Percentiles rank a stretch among this genome's conserved stretches.
Evolutionary conservation across 495 filamentous ascomycete genomes (phyloP).

Genomic region (Opeltia flavorubescens): DNA sequence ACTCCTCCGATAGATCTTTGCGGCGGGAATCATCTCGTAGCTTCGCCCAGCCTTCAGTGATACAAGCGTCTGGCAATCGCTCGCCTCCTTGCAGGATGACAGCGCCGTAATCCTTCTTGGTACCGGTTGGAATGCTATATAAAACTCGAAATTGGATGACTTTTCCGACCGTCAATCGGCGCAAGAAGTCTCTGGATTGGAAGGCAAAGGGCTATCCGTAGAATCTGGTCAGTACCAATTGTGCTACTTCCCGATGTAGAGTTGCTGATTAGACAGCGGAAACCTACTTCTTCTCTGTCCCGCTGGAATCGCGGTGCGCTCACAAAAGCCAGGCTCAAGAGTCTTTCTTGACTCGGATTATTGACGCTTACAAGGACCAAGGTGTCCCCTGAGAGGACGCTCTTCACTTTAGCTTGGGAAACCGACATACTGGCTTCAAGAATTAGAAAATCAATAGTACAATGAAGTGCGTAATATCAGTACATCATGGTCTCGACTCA

Average conservation of each 20-base stretch:
- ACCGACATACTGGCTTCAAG: slow-evolving; percentile 10
- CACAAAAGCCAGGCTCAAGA: slow-evolving; percentile 80
- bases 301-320: slow-evolving; percentile 71
- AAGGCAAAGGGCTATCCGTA: slow-evolving; percentile 57
- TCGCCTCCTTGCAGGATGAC: slow-evolving; percentile 59
- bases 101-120: slow-evolving; percentile 74
- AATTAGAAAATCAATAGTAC: too few species aligned
- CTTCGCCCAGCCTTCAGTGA: slow-evolving; percentile 80
- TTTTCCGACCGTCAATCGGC: slow-evolving; percentile 73
- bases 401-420: slow-evolving; percentile 74
- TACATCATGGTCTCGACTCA: too few species aligned
- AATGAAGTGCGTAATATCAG: neutral
- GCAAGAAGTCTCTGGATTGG: slow-evolving; percentile 82
- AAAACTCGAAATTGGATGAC: slow-evolving; percentile 68
- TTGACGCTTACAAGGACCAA: slow-evolving; percentile 64
- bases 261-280: too few species aligned
- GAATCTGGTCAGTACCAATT: neutral
- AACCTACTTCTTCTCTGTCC: slow-evolving; percentile 73
- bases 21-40: slow-evolving; percentile 83
- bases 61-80: slow-evolving; percentile 60
- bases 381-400: slow-evolving; percentile 83
- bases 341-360: slow-evolving; percentile 63
- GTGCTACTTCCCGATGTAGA: too few species aligned
- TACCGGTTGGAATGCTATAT: slow-evolving; percentile 68
- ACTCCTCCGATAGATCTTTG: slow-evolving; percentile 69